Evolutionary conservation across 192 early-diverging fungal genomes (phyloP).

Genomic region (Coemansia sp.): DNA sequence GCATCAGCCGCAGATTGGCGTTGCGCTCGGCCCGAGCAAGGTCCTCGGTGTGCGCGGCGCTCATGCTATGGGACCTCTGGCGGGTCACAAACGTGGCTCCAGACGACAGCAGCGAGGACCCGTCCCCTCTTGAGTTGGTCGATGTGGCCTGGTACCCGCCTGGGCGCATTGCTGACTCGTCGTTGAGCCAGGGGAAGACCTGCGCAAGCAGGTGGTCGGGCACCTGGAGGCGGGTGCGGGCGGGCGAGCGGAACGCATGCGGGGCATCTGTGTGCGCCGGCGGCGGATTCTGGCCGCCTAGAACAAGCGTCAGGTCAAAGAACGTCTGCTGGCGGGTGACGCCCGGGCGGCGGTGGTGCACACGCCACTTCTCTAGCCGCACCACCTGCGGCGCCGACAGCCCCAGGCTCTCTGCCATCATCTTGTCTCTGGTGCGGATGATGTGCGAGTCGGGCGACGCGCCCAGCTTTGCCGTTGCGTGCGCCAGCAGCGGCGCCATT

Average conservation of each 20-base stretch:
- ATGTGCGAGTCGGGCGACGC: constrained; percentile 40
- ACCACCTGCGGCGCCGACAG: constrained; percentile 55
- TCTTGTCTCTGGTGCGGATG: constrained; percentile 50
- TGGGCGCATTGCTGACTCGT: constrained; percentile 6
- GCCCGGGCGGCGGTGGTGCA: constrained; percentile 53
- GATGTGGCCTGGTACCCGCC: not conserved
- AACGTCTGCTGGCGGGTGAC: constrained; percentile 56
- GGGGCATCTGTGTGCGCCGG: constrained; percentile 27
- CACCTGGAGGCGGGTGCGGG: constrained; percentile 54
- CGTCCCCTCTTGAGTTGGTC: not conserved
- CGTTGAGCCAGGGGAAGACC: constrained; percentile 53
- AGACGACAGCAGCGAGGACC: not conserved
- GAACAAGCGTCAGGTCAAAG: constrained; percentile 53
- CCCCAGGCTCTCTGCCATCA: constrained; percentile 48
- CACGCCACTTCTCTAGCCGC: constrained; percentile 53
- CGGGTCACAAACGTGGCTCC: constrained; percentile 23
- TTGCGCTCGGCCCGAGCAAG: constrained; percentile 50
- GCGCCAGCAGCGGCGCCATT: constrained; percentile 40
- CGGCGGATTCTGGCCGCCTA: constrained; percentile 50
- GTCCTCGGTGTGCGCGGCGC: constrained; percentile 47
- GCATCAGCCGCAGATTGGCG: constrained; percentile 52
- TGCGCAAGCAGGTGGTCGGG: constrained; percentile 51
- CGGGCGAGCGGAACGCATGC: constrained; percentile 42
- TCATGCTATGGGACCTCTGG: constrained; percentile 55
- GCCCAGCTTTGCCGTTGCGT: constrained; percentile 22